Evolutionary conservation across 2,329 filamentous ascomycete genomes (phyloP).

Genomic region (Curvularia sp.): DNA sequence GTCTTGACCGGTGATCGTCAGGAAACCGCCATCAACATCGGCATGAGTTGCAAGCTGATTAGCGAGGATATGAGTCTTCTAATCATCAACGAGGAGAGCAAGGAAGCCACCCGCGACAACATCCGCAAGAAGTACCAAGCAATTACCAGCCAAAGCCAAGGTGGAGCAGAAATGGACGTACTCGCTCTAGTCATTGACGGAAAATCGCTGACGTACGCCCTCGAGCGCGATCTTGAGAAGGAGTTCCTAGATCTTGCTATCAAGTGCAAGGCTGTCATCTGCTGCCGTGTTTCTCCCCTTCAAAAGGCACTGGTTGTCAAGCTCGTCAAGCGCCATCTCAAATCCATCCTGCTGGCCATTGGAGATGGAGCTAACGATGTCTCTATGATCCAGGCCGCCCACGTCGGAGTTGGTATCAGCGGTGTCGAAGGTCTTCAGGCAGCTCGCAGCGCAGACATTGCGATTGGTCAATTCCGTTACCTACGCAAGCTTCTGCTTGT

Average conservation of each 20-base stretch:
- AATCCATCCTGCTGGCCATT: constrained; percentile 91
- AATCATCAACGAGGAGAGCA: constrained; percentile 90
- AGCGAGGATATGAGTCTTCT: constrained; percentile 98
- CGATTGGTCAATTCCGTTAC: constrained; percentile 94
- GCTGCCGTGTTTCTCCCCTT: constrained; percentile 91
- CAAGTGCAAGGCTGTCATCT: constrained; percentile 98
- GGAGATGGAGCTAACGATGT: constrained; percentile 98
- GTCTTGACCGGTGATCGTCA: constrained; percentile 96
- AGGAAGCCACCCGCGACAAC: constrained; percentile 82
- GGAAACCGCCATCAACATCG: constrained; percentile 99
- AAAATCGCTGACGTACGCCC: constrained; percentile 89
- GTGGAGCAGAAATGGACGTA: constrained; percentile 79
- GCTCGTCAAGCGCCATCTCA: constrained; percentile 92
- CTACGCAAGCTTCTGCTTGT: constrained; percentile 92
- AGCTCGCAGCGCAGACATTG: constrained; percentile 91
- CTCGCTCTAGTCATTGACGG: constrained; percentile 94
- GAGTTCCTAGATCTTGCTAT: constrained; percentile 90
- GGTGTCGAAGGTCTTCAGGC: constrained; percentile 97
- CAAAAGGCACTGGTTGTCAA: constrained; percentile 98
- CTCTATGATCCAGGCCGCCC: constrained; percentile 99
- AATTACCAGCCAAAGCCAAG: constrained; percentile 80
- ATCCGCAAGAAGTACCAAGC: constrained; percentile 92
- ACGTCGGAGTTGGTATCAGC: constrained; percentile 97
- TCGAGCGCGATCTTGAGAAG: constrained; percentile 94
- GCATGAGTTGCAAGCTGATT: constrained; percentile 98